Evolutionary conservation across 148 eudicot species (phyloP).

Genomic region (Linanthus parryae): DNA sequence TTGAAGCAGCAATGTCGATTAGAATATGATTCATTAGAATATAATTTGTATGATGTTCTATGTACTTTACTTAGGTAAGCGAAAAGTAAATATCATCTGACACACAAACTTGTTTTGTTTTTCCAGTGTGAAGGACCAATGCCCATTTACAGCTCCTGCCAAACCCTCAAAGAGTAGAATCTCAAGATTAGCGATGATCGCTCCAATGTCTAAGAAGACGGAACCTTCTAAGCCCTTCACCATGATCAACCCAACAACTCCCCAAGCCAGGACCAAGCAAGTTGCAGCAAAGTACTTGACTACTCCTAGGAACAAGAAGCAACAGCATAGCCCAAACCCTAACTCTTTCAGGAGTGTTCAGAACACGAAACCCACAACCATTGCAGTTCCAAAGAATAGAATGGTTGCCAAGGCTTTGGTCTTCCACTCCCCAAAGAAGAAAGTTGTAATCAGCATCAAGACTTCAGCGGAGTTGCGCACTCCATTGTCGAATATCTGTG

Average conservation of each 20-base stretch:
- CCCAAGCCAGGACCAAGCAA: slow-evolving; percentile 40
- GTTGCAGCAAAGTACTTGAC: slow-evolving; percentile 95
- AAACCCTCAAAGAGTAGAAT: slow-evolving; percentile 66
- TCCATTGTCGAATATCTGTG: slow-evolving; percentile 60
- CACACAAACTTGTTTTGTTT: background rate
- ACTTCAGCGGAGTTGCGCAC: slow-evolving; percentile 39
- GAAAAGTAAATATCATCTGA: too few species aligned
- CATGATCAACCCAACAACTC: slow-evolving; percentile 48
- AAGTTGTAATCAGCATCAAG: slow-evolving; percentile 28
- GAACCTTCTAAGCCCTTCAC: slow-evolving; percentile 20
- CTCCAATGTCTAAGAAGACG: slow-evolving; percentile 51
- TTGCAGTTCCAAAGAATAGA: slow-evolving; percentile 32
- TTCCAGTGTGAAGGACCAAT: slow-evolving; percentile 41
- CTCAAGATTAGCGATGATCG: slow-evolving; percentile 48
- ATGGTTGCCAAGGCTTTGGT: slow-evolving; percentile 51
- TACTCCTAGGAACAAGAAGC: slow-evolving; percentile 61
- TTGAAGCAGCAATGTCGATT: too few species aligned
- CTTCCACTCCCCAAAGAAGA: slow-evolving; percentile 66
- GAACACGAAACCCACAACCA: slow-evolving; percentile 32
- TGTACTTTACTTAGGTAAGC: too few species aligned
- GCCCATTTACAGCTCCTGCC: slow-evolving; percentile 83
- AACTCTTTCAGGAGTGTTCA: slow-evolving; percentile 66
- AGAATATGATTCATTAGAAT: too few species aligned
- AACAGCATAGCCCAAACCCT: slow-evolving; percentile 26
- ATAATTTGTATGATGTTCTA: too few species aligned